These are phyloP conservation scores for Aspergillus egyptiacus DNA, from an alignment of 495 filamentous ascomycete species.

Conservation along the genomic window DNA sequence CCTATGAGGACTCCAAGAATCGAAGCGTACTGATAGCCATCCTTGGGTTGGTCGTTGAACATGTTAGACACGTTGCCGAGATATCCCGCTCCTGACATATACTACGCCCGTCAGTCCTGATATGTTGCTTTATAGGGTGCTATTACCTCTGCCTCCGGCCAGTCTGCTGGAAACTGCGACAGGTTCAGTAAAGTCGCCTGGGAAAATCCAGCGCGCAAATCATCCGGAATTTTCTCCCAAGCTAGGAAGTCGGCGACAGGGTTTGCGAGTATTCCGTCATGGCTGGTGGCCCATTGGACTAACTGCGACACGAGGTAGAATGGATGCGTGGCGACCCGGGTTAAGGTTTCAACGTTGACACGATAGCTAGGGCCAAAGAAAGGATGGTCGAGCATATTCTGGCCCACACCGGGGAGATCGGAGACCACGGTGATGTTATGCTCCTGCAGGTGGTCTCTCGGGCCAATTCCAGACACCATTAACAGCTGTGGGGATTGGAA, in stretches of 20 bases:
- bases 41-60: slow-evolving; percentile 25
- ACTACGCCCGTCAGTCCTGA: slow-evolving; percentile 13
- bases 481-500: slow-evolving; percentile 48
- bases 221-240: slow-evolving; percentile 41
- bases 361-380: slow-evolving; percentile 33
- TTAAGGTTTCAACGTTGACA: slow-evolving; percentile 36
- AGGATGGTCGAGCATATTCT: slow-evolving; percentile 45
- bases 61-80: slow-evolving; percentile 42
- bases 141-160: slow-evolving; percentile 52
- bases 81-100: slow-evolving; percentile 31
- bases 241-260: slow-evolving; percentile 40
- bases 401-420: slow-evolving; percentile 47
- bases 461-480: slow-evolving; percentile 47
- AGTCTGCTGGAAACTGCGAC: slow-evolving; percentile 43
- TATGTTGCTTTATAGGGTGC: not conserved
- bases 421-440: slow-evolving; percentile 34
- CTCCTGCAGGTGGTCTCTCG: slow-evolving; percentile 22
- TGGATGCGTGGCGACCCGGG: slow-evolving; percentile 17
- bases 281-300: slow-evolving; percentile 3
- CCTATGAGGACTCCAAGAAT: slow-evolving; percentile 38
- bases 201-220: slow-evolving; percentile 21
- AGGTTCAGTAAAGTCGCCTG: slow-evolving; percentile 25
- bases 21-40: slow-evolving; percentile 44
- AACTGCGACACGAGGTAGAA: slow-evolving; percentile 10
- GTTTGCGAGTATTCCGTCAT: slow-evolving; percentile 37